Base-by-base conservation (phyloP, 2,329 filamentous ascomycete species). In the Aspergillus transmontanensis region DNA sequence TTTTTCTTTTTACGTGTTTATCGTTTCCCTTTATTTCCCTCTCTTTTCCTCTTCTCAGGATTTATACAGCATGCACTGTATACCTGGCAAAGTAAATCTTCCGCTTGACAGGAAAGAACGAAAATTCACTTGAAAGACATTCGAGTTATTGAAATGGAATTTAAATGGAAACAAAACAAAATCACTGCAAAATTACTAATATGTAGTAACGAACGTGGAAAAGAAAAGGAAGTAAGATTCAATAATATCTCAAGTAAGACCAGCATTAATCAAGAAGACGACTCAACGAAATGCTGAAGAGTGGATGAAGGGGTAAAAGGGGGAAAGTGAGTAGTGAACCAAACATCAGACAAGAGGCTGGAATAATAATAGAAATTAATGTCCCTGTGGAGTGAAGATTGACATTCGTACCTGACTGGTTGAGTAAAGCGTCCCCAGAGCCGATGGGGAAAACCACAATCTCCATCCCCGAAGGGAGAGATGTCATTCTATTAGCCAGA, bases 341-440 rank as follows among this genome's bases (percentile, higher is more conserved):
- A 51, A 51, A 51, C 48, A 51, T 51, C 48, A 51, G 48, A 32
- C 28, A 51, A 32, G 28, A 51, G 28, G 48, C 26, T 51, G 28
- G 48, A 32, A 51, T 51, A 51, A 51, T 51, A 51, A 51, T 51
- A 51, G 48, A 51, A 51, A 51, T 51, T 51, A 32, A 51, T n/a
- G 46, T 30, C 46, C 46, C 46, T 50, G 48, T 51, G 48, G 48
- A 51, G 48, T 51, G 48, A 51, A 32, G 48, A 51, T 51, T 51
- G 48, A 34, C 48, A 51, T 32, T 50, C 6, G 48, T 51, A 51
- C 48, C 48, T 51, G 30, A 51, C 48, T 30, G 16, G 48, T 51
- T 51, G 48, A 51, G 48, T 32, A 51, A 51, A 51, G 48, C 48
- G 48, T 19, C 26, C 28, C 6, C 21, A 51, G 28, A 32, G 48